Conservation (phyloP, 208 protist species). For the Trypanosoma congolense region DNA sequence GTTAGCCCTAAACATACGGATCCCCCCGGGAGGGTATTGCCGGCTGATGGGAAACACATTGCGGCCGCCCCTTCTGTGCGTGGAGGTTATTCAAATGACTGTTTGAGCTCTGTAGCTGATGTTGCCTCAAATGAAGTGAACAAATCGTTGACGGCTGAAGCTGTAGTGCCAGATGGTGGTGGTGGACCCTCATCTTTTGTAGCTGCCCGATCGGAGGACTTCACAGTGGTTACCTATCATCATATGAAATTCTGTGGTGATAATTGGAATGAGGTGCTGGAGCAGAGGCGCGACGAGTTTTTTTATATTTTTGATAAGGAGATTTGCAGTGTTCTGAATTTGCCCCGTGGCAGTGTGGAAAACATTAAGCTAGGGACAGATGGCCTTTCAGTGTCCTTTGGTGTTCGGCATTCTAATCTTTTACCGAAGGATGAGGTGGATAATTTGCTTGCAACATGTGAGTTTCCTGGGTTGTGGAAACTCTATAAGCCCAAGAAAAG, state of each 20-base stretch:
- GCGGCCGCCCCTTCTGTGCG: too few species aligned
- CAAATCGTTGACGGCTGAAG: too few species aligned
- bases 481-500: not conserved
- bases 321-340: slow-evolving; percentile 21
- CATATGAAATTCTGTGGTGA: slow-evolving; percentile 36
- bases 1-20: too few species aligned
- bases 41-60: too few species aligned
- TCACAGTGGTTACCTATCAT: slow-evolving; percentile 28
- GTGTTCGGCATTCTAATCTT: slow-evolving; percentile 18
- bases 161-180: too few species aligned
- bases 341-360: slow-evolving; percentile 17
- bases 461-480: slow-evolving; percentile 6
- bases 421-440: slow-evolving; percentile 21
- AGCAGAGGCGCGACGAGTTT: slow-evolving; percentile 16
- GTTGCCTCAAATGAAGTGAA: too few species aligned
- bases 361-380: slow-evolving; percentile 23
- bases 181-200: too few species aligned
- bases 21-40: too few species aligned
- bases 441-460: not conserved
- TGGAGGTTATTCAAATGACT: too few species aligned
- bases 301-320: slow-evolving; percentile 29
- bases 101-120: too few species aligned
- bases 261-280: slow-evolving; percentile 29
- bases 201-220: too few species aligned
- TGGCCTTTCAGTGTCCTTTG: slow-evolving; percentile 23